These are phyloP conservation scores for Cercospora beticola DNA, from an alignment of 2,329 filamentous ascomycete species.

Conservation along the genomic window DNA sequence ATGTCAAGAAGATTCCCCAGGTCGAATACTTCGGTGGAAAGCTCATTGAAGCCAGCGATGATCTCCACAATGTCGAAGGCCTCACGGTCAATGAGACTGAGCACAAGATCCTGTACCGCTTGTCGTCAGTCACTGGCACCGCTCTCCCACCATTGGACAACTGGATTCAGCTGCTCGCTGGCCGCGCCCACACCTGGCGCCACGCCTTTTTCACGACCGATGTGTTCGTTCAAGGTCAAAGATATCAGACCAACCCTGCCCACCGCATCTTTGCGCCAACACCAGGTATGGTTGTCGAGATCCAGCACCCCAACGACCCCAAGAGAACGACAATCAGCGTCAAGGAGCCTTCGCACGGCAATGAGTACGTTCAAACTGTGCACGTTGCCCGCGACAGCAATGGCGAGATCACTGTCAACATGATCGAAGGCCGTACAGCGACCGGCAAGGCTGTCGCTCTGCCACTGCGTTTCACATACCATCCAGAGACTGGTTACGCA, in stretches of 20 bases:
- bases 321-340: slow-evolving; percentile 81
- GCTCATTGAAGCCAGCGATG: slow-evolving; percentile 68
- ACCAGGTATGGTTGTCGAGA: slow-evolving; percentile 85
- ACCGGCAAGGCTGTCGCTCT: slow-evolving; percentile 79
- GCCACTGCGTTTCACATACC: slow-evolving; percentile 86
- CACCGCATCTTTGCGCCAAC: slow-evolving; percentile 85
- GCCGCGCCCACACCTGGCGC: slow-evolving; percentile 83
- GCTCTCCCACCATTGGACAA: slow-evolving; percentile 75
- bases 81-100: slow-evolving; percentile 78
- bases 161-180: slow-evolving; percentile 87
- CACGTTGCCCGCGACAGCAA: slow-evolving; percentile 74
- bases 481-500: slow-evolving; percentile 94
- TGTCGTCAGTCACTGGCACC: slow-evolving; percentile 72
- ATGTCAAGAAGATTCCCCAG: slow-evolving; percentile 72
- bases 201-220: slow-evolving; percentile 93
- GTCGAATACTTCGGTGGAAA: slow-evolving; percentile 96
- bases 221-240: slow-evolving; percentile 89
- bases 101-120: slow-evolving; percentile 77
- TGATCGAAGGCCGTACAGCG: slow-evolving; percentile 91
- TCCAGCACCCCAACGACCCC: slow-evolving; percentile 76
- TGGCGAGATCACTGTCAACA: slow-evolving; percentile 80
- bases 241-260: slow-evolving; percentile 96
- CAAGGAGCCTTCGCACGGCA: slow-evolving; percentile 80
- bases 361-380: slow-evolving; percentile 84
- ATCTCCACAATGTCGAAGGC: slow-evolving; percentile 73